A percentile compares a stretch with the other conserved stretches of the same genome.
Evolutionary conservation across 352 stramenopile species (phyloP).

Genomic region (Globisporangium okanoganense): DNA sequence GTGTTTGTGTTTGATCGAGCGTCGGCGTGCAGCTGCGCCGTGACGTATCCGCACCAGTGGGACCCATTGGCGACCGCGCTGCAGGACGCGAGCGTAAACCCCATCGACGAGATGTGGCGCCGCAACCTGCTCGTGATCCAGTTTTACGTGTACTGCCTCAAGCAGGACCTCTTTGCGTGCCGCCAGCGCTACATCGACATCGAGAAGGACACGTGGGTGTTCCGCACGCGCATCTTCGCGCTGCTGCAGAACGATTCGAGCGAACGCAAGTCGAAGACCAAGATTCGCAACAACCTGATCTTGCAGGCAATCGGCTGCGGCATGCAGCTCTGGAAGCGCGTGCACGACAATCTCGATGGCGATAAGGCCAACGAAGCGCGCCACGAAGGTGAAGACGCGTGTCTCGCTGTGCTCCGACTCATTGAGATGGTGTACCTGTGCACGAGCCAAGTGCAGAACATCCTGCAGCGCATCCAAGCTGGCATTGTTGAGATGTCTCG

Average conservation of each 20-base stretch:
- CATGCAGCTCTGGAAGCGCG: constrained; percentile 60
- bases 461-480: constrained; percentile 61
- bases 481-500: constrained; percentile 51
- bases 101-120: constrained; percentile 51
- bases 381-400: constrained; percentile 57
- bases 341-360: constrained; percentile 40
- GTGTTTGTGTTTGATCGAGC: constrained; percentile 83
- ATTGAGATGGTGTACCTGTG: constrained; percentile 81
- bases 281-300: constrained; percentile 68
- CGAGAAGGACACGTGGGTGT: constrained; percentile 51
- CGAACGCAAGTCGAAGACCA: constrained; percentile 33
- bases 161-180: constrained; percentile 60
- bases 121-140: constrained; percentile 71
- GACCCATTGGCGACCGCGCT: constrained; percentile 52
- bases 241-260: constrained; percentile 49
- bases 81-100: constrained; percentile 48
- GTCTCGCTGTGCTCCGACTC: constrained; percentile 55
- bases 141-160: constrained; percentile 82
- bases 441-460: constrained; percentile 71
- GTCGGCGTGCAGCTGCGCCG: constrained; percentile 47
- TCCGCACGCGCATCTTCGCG: constrained; percentile 52
- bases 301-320: constrained; percentile 48
- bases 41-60: constrained; percentile 73
- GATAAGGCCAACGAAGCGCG: constrained; percentile 24
- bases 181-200: constrained; percentile 42